A percentile compares a stretch with the other conserved stretches of the same genome.
Evolutionary conservation across 2,329 filamentous ascomycete genomes (phyloP).

Genomic region (Apiospora pterosperma): DNA sequence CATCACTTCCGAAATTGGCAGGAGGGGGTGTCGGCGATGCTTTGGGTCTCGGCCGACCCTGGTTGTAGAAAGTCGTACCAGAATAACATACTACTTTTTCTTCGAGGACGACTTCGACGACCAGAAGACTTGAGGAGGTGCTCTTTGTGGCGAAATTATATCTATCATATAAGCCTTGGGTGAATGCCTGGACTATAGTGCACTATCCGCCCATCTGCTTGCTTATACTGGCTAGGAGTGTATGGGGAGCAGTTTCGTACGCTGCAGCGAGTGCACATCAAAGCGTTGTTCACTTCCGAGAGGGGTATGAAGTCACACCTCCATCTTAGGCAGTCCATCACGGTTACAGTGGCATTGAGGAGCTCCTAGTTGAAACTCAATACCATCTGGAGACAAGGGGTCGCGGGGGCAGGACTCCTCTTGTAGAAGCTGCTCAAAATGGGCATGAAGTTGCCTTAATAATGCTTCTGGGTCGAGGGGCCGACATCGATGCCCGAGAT

Average conservation of each 20-base stretch:
- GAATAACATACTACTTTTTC: slow-evolving; percentile 38
- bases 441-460: neutral
- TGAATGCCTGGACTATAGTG: slow-evolving; percentile 29
- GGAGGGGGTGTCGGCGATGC: slow-evolving; percentile 16
- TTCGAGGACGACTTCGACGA: slow-evolving; percentile 39
- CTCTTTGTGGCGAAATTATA: slow-evolving; percentile 29
- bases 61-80: slow-evolving; percentile 38
- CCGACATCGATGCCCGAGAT: neutral
- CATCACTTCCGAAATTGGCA: slow-evolving; percentile 14
- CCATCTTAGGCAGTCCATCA: neutral
- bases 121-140: slow-evolving; percentile 25
- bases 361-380: neutral
- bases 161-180: slow-evolving; percentile 39
- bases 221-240: slow-evolving; percentile 6
- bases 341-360: neutral
- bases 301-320: neutral
- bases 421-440: neutral
- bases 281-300: neutral
- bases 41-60: slow-evolving; percentile 39
- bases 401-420: neutral
- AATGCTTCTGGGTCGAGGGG: neutral
- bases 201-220: neutral
- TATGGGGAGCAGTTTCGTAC: slow-evolving; percentile 1
- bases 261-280: neutral
- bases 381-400: neutral